phyloP scores from a whole-genome alignment of 2,329 filamentous ascomycete species.

The Colletotrichum musicola region DNA sequence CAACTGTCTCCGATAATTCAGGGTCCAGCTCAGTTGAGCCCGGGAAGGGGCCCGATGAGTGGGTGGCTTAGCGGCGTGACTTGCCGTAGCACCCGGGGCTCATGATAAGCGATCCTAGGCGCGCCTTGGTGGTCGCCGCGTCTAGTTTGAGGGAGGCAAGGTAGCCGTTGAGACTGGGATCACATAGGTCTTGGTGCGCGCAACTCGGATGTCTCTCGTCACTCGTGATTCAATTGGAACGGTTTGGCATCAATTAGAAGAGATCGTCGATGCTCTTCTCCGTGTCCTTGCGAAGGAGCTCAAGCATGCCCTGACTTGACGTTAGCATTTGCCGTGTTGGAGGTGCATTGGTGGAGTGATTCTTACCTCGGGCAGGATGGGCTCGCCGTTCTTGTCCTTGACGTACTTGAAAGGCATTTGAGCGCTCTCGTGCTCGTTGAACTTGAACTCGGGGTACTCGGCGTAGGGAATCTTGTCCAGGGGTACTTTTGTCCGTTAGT shows the following conservation, averaged over 20 bases:
- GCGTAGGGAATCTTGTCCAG: constrained; percentile 85
- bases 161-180: too few relatives aligned
- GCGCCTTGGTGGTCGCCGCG: neutral
- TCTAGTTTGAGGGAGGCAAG: neutral
- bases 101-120: neutral
- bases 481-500: constrained; percentile 66
- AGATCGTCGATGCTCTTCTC: constrained; percentile 93
- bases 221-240: constrained; percentile 24
- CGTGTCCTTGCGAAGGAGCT: constrained; percentile 91
- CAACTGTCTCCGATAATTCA: constrained; percentile 3
- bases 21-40: neutral
- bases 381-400: constrained; percentile 77
- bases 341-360: neutral
- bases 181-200: neutral
- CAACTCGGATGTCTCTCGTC: neutral
- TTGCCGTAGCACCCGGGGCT: neutral
- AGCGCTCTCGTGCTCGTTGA: constrained; percentile 93
- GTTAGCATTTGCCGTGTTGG: constrained; percentile 41
- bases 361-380: constrained; percentile 90
- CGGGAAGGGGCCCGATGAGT: neutral
- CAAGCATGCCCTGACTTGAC: constrained; percentile 83
- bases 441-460: constrained; percentile 89
- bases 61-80: neutral
- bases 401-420: constrained; percentile 99
- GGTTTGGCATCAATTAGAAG: constrained; percentile 62